Base-by-base conservation (phyloP, 441 rosid species). In the California macrophylla region DNA sequence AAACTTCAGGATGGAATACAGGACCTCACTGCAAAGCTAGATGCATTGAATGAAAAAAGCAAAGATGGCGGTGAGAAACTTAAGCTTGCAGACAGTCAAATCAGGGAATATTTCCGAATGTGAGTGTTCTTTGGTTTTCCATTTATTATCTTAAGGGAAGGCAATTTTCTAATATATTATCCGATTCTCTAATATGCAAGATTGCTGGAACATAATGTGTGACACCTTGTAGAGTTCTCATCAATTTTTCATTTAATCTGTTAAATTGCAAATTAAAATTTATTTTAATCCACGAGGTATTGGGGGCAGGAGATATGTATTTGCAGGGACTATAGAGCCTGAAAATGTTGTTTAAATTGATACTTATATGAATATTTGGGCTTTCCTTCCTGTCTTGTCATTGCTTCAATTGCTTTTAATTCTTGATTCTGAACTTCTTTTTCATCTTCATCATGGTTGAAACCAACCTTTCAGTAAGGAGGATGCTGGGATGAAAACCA, bases 401-500 rank as follows among this genome's bases (percentile, higher is more conserved):
- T 26, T 75, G 61, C 45, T 23, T 25, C 42, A 47, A 56, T 65
- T 75, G 47, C 64, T 5, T 66, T 32, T 58, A 58, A 58, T 4
- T 34, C 13, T 20, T 50, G 47, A 25, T 60, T 47, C 52, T 29
- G 20, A 72, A 26, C 30, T 65, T 67, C 67, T 3, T 40, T 38
- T 13, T 9, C 36, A 13, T n/a, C 15, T 67, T 6, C 71, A 65
- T 69, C 65, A 45, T 66, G 32, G 67, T 52, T 69, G 70, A 15
- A 67, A 69, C 66, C 75, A 63, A 65, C 79, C 56, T 76, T 79
- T 80, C 86, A 94, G 98, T 70, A 95, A 95, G 81, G 98, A 91
- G 81, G 95, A 90, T 69, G 99, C 98, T 80, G 98, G 93, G 72
- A 88, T 84, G 86, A 86, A 82, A 88, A 95, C 98, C 78, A 81